Evolutionary conservation across 148 eudicot genomes (phyloP).

Genomic region (Camellia granthamiana): DNA sequence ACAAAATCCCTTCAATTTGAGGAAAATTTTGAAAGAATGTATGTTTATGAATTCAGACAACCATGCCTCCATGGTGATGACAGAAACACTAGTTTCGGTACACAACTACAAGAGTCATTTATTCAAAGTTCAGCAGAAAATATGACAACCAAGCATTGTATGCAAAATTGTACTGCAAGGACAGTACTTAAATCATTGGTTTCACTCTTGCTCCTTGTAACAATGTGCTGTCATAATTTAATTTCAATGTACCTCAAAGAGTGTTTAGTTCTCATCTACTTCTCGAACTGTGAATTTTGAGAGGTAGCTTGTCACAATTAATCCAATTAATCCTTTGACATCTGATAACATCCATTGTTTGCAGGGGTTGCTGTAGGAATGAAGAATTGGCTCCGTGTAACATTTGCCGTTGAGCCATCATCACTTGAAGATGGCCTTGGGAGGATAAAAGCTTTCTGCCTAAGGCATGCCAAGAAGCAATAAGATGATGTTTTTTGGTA

Average conservation of each 20-base stretch:
- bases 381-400: conserved; percentile 67
- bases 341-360: not conserved
- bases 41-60: no score
- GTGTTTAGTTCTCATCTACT: not conserved
- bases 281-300: not conserved
- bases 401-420: conserved; percentile 51
- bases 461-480: conserved; percentile 34
- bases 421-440: conserved; percentile 51
- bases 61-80: no score
- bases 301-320: not conserved
- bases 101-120: no score
- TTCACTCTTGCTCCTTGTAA: no score
- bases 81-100: no score
- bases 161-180: no score
- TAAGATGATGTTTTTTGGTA: not conserved
- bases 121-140: no score
- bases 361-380: conserved; percentile 47
- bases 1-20: no score
- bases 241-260: not conserved
- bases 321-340: not conserved
- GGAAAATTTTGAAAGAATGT: no score
- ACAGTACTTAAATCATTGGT: no score
- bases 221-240: no score
- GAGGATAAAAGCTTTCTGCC: conserved; percentile 53
- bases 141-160: no score